These are phyloP conservation scores for Ambrosiella beaveri DNA, from an alignment of 2,329 filamentous ascomycete genomes.

Conservation along the genomic window DNA sequence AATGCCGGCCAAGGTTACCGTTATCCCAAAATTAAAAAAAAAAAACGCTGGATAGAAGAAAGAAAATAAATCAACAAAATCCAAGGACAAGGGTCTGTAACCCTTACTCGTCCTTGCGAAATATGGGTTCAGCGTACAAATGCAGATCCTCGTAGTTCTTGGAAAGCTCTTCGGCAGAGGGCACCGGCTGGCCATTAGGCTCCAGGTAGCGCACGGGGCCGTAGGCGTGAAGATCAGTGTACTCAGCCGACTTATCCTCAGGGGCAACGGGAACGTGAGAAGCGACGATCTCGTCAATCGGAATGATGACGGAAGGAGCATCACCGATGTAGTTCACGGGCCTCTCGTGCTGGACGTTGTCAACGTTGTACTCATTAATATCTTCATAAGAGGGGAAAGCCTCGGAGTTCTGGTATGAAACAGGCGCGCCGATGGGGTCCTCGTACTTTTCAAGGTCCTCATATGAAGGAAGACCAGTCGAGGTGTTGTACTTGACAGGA, in stretches of 20 bases:
- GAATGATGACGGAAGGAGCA: conserved; percentile 17
- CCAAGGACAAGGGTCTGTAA: background rate
- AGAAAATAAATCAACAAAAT: background rate
- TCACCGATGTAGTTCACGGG: conserved; percentile 5
- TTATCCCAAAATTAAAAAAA: background rate
- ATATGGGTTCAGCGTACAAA: conserved; percentile 18
- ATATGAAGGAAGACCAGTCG: conserved; percentile 19
- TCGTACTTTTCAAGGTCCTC: conserved; percentile 24
- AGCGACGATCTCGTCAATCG: conserved; percentile 23
- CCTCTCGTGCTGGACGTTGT: conserved; percentile 14
- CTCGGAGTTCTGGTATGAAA: conserved; percentile 18
- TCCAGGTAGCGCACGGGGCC: conserved; percentile 14
- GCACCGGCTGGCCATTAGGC: conserved; percentile 12
- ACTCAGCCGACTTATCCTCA: conserved; percentile 19
- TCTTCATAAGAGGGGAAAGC: conserved; percentile 21
- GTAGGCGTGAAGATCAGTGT: conserved; percentile 21
- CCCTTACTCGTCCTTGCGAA: background rate
- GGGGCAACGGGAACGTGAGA: conserved; percentile 17
- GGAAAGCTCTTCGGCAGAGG: conserved; percentile 20
- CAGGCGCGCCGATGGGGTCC: conserved; percentile 18
- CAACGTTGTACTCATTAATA: conserved; percentile 25
- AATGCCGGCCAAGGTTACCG: background rate
- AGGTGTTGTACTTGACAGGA: conserved; percentile 18
- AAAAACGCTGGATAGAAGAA: background rate
- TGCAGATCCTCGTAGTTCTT: conserved; percentile 23